Evolutionary conservation across 306 rosid genomes (phyloP), one percentile per base, ranked within the genome.

Genomic region (Sphenostylis stenocarpa): DNA sequence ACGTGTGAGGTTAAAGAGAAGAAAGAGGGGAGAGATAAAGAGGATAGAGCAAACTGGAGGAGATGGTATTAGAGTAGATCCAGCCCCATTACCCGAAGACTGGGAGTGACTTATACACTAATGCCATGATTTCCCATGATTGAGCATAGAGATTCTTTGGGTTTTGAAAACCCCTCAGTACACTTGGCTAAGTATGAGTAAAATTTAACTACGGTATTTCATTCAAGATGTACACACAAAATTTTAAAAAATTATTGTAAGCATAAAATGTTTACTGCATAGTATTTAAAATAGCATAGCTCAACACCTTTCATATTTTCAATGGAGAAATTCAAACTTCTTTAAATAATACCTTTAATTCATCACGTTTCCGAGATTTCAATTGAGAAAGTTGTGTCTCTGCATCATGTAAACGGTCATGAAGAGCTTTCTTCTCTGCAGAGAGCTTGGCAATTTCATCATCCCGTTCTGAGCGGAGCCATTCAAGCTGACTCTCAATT

Each of bases 361-460:
- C 99, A 73, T 96, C 99, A 31, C 97, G 99, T 80, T 96, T 96
- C 34, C 98, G 93, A 72, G 97, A 88, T 80, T 96, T 96, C 90
- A 96, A 72, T 69, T 92, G 99, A 56, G 88, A 87, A 44, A 89
- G 76, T 81, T 96, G 99, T 47, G 96, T 3, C 76, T 96, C 99
- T 58, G 96, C 96, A 85, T 96, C 97, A 87, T 91, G 90, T 77
- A 92, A 89, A 76, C 91, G 97, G 62, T 96, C 97, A 69, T 92
- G 98, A 58, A 96, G 87, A 81, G 81, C 88, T 87, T 96, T 96
- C 87, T 90, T 96, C 84, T 96, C 99, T 4, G 91, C 68, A 64
- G 88, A 82, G 67, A 88, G 89, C 88, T 88, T 96, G 66, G 45
- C 77, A 13, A 84, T 85, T 80, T 89, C 96, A 60, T 96, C 99